A percentile compares a stretch with the other conserved stretches of the same genome.
Conservation (phyloP, 768 basidiomycete genomes). For the Clavaria fumosa region DNA sequence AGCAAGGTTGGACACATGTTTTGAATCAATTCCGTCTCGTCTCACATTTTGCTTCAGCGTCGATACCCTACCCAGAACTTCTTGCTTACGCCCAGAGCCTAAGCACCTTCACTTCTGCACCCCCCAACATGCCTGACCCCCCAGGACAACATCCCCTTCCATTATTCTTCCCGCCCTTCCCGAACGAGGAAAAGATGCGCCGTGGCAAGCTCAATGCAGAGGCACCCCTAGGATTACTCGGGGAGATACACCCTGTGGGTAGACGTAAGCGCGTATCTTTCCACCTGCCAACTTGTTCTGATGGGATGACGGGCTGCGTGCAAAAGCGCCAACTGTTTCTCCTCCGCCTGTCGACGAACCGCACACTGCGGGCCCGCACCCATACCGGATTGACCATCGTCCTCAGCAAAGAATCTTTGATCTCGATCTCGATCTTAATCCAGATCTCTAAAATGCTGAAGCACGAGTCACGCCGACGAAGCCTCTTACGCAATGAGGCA, state of each 20-base stretch:
- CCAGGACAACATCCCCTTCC: constrained; percentile 65
- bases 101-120: constrained; percentile 76
- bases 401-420: constrained; percentile 50
- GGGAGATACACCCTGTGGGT: constrained; percentile 73
- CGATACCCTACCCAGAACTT: constrained; percentile 72
- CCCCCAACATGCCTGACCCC: constrained; percentile 74
- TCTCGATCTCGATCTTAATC: constrained; percentile 73
- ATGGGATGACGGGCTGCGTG: not conserved
- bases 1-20: constrained; percentile 35
- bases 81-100: constrained; percentile 75
- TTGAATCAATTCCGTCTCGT: not conserved
- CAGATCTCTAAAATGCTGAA: constrained; percentile 37
- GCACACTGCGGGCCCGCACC: constrained; percentile 39
- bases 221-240: constrained; percentile 60
- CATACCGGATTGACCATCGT: constrained; percentile 57
- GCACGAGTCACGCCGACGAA: not conserved
- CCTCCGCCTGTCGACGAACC: constrained; percentile 34
- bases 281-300: constrained; percentile 5
- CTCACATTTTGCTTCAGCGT: constrained; percentile 27
- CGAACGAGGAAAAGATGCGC: constrained; percentile 86
- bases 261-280: constrained; percentile 37
- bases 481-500: too few species aligned
- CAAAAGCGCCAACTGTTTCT: constrained; percentile 44
- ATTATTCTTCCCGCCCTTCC: constrained; percentile 80
- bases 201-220: constrained; percentile 67